Evolutionary conservation across 257 asterid genomes (phyloP).

Genomic region (Ilex asprella): DNA sequence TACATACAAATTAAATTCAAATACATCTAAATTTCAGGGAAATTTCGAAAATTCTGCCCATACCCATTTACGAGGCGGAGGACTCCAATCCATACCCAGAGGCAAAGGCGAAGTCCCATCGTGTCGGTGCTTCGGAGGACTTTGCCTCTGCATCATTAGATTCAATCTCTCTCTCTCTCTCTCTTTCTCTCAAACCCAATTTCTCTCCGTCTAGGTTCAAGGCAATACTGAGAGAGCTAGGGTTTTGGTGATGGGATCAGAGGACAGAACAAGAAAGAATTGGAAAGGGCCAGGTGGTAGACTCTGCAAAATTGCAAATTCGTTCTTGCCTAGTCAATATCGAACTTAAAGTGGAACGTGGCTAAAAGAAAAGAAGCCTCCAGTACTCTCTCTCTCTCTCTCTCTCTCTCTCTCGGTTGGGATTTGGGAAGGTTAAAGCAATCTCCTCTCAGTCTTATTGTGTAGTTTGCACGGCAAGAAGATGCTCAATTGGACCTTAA

Average conservation of each 20-base stretch:
- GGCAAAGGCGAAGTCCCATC: conserved; percentile 99
- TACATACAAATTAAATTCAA: conserved; percentile 6
- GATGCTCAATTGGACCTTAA: too few species aligned
- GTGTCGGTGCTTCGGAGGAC: conserved; percentile 95
- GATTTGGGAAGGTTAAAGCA: too few species aligned
- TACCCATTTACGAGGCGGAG: conserved; percentile 95
- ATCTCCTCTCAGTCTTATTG: too few species aligned
- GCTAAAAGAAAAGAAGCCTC: too few species aligned
- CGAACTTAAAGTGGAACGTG: too few species aligned
- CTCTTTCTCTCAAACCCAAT: conserved; percentile 1
- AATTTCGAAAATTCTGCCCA: not conserved
- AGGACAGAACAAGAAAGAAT: not conserved
- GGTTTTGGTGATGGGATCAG: conserved; percentile 36
- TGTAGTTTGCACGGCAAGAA: too few species aligned
- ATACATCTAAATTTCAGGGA: not conserved
- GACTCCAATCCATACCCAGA: conserved; percentile 99
- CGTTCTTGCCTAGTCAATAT: too few species aligned
- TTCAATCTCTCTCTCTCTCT: not conserved
- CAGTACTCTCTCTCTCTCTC: too few species aligned
- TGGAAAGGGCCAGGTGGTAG: too few species aligned
- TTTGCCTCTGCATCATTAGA: conserved; percentile 54
- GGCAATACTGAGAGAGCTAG: conserved; percentile 4
- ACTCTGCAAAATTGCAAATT: too few species aligned
- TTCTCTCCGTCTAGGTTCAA: not conserved
- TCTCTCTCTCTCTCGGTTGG: too few species aligned